phyloP scores from a whole-genome alignment of 768 basidiomycete species.

The Fomitopsis serialis region DNA sequence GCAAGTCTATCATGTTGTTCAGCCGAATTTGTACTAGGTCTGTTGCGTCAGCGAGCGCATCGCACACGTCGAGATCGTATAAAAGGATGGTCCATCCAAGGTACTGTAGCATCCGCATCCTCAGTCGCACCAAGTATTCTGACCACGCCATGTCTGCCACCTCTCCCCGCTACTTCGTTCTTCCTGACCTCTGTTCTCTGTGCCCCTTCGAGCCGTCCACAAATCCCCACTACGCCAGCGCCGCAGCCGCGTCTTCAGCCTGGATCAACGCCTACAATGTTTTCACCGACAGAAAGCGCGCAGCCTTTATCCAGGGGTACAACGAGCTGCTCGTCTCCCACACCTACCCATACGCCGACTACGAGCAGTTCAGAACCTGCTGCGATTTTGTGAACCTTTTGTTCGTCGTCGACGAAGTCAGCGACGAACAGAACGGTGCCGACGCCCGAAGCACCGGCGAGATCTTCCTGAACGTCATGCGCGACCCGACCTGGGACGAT shows the following conservation, averaged over 20 bases:
- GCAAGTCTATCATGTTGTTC: background rate
- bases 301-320: slow-evolving; percentile 56
- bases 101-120: no score
- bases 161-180: slow-evolving; percentile 32
- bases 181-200: slow-evolving; percentile 51
- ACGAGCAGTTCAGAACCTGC: slow-evolving; percentile 53
- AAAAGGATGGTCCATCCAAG: no score
- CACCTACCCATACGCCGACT: slow-evolving; percentile 56
- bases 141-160: slow-evolving; percentile 1
- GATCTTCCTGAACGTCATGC: slow-evolving; percentile 52
- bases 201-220: slow-evolving; percentile 46
- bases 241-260: slow-evolving; percentile 52
- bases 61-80: no score
- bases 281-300: slow-evolving; percentile 57
- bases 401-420: slow-evolving; percentile 67
- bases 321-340: slow-evolving; percentile 63
- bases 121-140: background rate
- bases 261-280: slow-evolving; percentile 63
- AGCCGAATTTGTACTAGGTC: no score
- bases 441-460: slow-evolving; percentile 54
- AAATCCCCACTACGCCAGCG: slow-evolving; percentile 54
- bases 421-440: slow-evolving; percentile 58
- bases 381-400: slow-evolving; percentile 52
- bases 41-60: no score
- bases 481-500: slow-evolving; percentile 50